Conservation (phyloP, 2,329 filamentous ascomycete species). For the Curvularia lunata region DNA sequence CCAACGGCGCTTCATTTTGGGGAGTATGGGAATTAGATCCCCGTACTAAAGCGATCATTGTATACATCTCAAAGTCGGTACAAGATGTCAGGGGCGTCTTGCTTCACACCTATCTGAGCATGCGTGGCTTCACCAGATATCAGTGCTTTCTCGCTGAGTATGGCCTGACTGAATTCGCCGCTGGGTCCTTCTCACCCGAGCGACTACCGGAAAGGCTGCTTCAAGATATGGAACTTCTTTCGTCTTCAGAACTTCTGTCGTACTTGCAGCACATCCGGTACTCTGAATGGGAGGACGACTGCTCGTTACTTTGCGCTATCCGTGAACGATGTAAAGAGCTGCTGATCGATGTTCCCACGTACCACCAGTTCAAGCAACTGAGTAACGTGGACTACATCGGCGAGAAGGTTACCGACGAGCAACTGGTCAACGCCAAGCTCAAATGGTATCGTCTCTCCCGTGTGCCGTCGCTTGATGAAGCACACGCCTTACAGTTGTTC, state of each 20-base stretch:
- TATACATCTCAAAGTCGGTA: constrained; percentile 48
- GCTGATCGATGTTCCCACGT: constrained; percentile 47
- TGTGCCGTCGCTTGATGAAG: constrained; percentile 30
- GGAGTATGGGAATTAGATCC: constrained; percentile 44
- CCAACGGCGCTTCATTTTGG: constrained; percentile 45
- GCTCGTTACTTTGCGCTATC: constrained; percentile 37
- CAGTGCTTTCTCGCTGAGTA: constrained; percentile 46
- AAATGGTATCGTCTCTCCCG: constrained; percentile 46
- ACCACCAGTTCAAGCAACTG: constrained; percentile 45
- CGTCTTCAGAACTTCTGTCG: constrained; percentile 43
- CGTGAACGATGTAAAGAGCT: constrained; percentile 40
- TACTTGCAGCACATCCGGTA: constrained; percentile 45
- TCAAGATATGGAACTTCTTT: constrained; percentile 44
- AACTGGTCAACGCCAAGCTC: constrained; percentile 40
- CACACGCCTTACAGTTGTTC: constrained; percentile 40
- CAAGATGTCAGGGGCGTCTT: constrained; percentile 38
- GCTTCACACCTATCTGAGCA: constrained; percentile 46
- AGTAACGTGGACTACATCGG: constrained; percentile 47
- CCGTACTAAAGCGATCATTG: constrained; percentile 34
- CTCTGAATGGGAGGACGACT: constrained; percentile 41
- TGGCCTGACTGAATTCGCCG: constrained; percentile 27
- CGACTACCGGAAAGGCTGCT: constrained; percentile 36
- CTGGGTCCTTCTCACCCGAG: constrained; percentile 12
- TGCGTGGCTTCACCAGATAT: constrained; percentile 43
- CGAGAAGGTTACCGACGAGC: constrained; percentile 35